Percentiles rank a stretch among this genome's conserved stretches.
Evolutionary conservation across 352 stramenopile species (phyloP).

Genomic region (Peronospora destructor): DNA sequence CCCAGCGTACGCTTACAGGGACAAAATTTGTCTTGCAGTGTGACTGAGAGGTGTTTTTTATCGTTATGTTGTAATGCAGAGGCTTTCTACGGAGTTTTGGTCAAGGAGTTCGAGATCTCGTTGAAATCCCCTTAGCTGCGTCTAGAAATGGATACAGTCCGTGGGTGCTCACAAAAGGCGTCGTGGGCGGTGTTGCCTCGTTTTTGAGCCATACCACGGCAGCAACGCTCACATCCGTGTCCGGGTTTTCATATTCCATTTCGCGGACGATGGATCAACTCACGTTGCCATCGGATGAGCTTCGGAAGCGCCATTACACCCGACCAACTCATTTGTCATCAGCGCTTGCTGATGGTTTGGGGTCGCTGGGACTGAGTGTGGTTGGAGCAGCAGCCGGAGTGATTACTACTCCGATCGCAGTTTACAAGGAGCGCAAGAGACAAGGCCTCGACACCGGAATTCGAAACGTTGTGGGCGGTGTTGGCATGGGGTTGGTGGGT

Average conservation of each 20-base stretch:
- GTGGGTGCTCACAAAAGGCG: slow-evolving; percentile 64
- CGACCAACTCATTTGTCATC: slow-evolving; percentile 58
- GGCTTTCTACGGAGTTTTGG: slow-evolving; percentile 72
- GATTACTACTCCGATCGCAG: slow-evolving; percentile 65
- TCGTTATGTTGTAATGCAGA: slow-evolving; percentile 25
- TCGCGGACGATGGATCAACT: slow-evolving; percentile 79
- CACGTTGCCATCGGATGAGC: slow-evolving; percentile 51
- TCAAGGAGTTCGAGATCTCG: slow-evolving; percentile 60
- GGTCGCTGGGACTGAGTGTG: slow-evolving; percentile 65
- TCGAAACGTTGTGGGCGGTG: slow-evolving; percentile 55
- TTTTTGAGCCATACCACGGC: slow-evolving; percentile 66
- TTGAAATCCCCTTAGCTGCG: slow-evolving; percentile 67
- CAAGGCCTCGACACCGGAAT: slow-evolving; percentile 56
- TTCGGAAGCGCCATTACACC: slow-evolving; percentile 55
- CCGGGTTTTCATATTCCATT: slow-evolving; percentile 76
- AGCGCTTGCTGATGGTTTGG: slow-evolving; percentile 54
- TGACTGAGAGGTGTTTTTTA: slow-evolving; percentile 3
- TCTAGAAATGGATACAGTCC: slow-evolving; percentile 71
- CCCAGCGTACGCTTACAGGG: slow-evolving; percentile 53
- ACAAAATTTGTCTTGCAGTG: not conserved
- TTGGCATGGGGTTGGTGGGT: slow-evolving; percentile 74
- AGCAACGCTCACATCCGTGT: slow-evolving; percentile 63
- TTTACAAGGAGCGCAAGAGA: slow-evolving; percentile 62
- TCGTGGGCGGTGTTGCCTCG: slow-evolving; percentile 59
- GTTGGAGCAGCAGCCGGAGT: slow-evolving; percentile 70